Base-by-base conservation (phyloP, 495 filamentous ascomycete species). In the Neurospora sp. region DNA sequence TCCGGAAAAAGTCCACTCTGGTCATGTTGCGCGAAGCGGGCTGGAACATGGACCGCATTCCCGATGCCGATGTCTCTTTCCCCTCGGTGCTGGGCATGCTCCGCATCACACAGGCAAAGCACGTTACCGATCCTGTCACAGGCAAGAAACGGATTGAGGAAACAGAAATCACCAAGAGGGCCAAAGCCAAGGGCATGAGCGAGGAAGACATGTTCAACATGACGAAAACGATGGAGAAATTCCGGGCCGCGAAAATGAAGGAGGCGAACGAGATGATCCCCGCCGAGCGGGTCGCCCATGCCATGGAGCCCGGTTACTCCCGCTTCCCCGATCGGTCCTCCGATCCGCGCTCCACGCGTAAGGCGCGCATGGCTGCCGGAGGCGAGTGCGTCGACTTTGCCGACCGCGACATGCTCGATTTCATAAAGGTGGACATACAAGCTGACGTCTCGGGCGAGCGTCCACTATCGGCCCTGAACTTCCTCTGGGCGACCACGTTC, bases 11-110 rank as follows among this genome's bases (percentile, higher is more conserved):
- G 75, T 78, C 81, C 12, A 38, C 40, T 41, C 77, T 82, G 37
- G 76, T 80, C 54, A 6, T 73, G 1, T 79, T 73, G 59, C 62
- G 72, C 39, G 70, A 76, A 59, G 78, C 79, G 70, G 75, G 74
- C 14, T 83, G 81, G 81, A 75, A 77, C 42, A 72, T 72, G n/a
- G 79, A 80, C 31, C 75, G 74, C 20, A 80, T 84, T 59, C 80
- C 77, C 27, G 80, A 84, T 39, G 74, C 72, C 18, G 78, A 81
- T 38, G 42, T 84, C 70, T 71, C 70, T 0, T 78, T 35, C 18
- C 27, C 39, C 27, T 81, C 78, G 39, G 0, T 62, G 11, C 74
- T 82, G 14, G 72, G 46, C 31, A 31, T 71, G 8, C 48, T 78
- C 31, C 79, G 80, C 31, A 31, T 84, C 37, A 35, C 37, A 70